Conservation (phyloP, 2,329 filamentous ascomycete genomes). For the Zarea fungicola region DNA sequence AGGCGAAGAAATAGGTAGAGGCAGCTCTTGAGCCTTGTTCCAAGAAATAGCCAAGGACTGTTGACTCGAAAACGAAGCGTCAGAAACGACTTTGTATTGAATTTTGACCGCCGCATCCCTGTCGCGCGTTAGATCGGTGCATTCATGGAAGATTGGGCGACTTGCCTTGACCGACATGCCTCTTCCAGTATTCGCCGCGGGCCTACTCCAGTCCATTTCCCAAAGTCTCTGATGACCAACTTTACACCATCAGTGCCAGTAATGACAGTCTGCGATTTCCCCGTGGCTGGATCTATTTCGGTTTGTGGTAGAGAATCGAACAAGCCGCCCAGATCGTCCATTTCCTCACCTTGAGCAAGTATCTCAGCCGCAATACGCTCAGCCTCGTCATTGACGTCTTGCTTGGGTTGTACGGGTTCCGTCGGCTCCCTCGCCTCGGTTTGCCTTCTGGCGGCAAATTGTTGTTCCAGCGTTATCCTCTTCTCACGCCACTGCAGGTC, state of each 20-base stretch:
- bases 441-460: slow-evolving; percentile 46
- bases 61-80: slow-evolving; percentile 68
- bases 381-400: slow-evolving; percentile 51
- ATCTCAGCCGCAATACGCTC: slow-evolving; percentile 55
- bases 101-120: slow-evolving; percentile 69
- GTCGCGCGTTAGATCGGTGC: slow-evolving; percentile 11
- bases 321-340: slow-evolving; percentile 45
- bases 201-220: slow-evolving; percentile 70
- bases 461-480: slow-evolving; percentile 55
- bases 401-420: slow-evolving; percentile 20
- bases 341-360: slow-evolving; percentile 50
- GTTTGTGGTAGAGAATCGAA: slow-evolving; percentile 57
- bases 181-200: slow-evolving; percentile 78
- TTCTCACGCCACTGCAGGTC: slow-evolving; percentile 60
- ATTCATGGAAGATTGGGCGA: background rate
- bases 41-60: slow-evolving; percentile 71
- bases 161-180: slow-evolving; percentile 72
- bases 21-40: slow-evolving; percentile 64
- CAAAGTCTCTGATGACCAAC: slow-evolving; percentile 73
- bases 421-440: slow-evolving; percentile 17
- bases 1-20: slow-evolving; percentile 27
- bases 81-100: slow-evolving; percentile 63
- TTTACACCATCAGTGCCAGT: slow-evolving; percentile 48
- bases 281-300: slow-evolving; percentile 53
- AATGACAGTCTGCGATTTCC: slow-evolving; percentile 53